Evolutionary conservation across 805 yeast species (phyloP), one percentile per base, ranked within the genome.

Genomic region (Starmerella cellae): DNA sequence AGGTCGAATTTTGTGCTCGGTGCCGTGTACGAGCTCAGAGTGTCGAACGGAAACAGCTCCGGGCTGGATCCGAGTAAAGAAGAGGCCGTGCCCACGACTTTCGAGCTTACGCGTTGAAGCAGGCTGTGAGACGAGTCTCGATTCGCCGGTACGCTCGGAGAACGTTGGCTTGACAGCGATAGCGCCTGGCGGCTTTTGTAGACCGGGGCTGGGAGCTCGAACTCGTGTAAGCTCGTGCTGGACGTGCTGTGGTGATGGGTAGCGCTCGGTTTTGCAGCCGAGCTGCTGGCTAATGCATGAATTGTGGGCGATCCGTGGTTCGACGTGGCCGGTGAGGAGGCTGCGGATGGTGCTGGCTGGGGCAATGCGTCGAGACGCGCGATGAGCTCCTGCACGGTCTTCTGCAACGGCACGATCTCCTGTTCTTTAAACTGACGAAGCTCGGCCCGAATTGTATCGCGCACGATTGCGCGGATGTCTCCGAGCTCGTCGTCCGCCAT

Each of bases 41-140:
- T 20, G 2, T 16, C n/a, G 2, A 26, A 3, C 20, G 40, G 40
- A 28, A 34, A 13, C 24, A 23, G 4, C n/a, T 22, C 35, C 17
- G 34, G 23, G 29, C 43, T 29, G 9, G 37, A 28, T 14, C 26
- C 35, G 8, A 45, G 30, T 11, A 46, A 21, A 1, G 44, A n/a
- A 13, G 50, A 38, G 2, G 47, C 39, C 2, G 43, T 46, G 19
- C 26, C 27, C 6, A 42, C 46, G 2, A 48, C 51, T 17, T 35
- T 36, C 2, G 43, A 35, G n/a, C 51, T 33, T 3, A 48, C 51
- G 8, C 51, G 41, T 28, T 45, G 47, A 24, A 48, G 39, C 4
- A 47, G 16, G 6, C 41, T 32, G 2, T 48, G 45, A 2, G 47
- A 31, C 10, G 41, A 4, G 6, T 31, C 34, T 16, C 18, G 16